Base-by-base conservation (phyloP, 441 rosid species). In the Viola pubescens region DNA sequence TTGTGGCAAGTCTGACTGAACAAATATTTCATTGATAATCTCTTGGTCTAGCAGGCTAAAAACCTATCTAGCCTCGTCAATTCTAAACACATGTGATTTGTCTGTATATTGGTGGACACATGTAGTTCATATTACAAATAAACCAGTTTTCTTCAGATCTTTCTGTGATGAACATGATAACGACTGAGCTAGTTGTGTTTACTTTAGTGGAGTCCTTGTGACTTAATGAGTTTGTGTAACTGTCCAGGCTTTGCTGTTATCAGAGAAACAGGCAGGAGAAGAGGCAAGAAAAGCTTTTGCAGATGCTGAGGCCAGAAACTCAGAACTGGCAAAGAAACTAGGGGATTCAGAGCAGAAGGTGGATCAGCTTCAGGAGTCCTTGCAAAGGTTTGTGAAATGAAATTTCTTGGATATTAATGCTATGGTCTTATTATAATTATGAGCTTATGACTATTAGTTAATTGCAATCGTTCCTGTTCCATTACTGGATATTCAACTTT, bases 311-410 rank as follows among this genome's bases (percentile, higher is more conserved):
- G 79, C 77, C 69, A 86, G 81, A 69, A 87, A 82, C 68, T 67
- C 87, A 48, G 91, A 82, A 77, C 77, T 91, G 72, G 77, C 70
- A 38, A 84, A 74, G 67, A 94, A 95, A 74, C 89, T 91, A 59
- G 95, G 82, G 79, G 88, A 78, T 66, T 72, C 96, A 58, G 87
- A 81, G 48, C 71, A 59, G 70, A 91, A 83, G 78, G 81, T 79
- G 70, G 96, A 86, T 59, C 98, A 91, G 69, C 91, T 94, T 77
- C 99, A 91, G 82, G 98, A 95, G 64, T 91, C 94, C 41, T 78
- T 89, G 46, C 99, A 95, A 76, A 95, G 98, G 99, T 95, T 68
- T 71, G 88, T 79, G 53, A 39, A 65, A 11, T 39, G 58, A 14
- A 56, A 51, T 10, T 58, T 26, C 55, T 57, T 66, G 55, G 6